phyloP scores from a whole-genome alignment of 805 yeast genomes.

The Lachancea cidri region DNA sequence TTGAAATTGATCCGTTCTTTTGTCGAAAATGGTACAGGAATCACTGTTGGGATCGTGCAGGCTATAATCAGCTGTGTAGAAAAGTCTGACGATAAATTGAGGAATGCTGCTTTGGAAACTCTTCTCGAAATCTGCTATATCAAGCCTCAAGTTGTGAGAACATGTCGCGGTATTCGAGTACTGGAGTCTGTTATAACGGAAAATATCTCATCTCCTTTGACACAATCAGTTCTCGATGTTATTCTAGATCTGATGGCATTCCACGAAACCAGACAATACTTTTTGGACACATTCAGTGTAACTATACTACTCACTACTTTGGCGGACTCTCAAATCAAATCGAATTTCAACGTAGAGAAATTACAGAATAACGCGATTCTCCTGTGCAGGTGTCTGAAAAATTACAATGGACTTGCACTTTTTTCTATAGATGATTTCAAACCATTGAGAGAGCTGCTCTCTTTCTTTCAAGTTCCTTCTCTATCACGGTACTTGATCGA shows the following conservation, averaged over 20 bases:
- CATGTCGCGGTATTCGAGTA: conserved; percentile 44
- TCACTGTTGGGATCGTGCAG: conserved; percentile 62
- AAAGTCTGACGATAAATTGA: conserved; percentile 45
- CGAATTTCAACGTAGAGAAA: conserved; percentile 46
- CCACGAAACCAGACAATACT: conserved; percentile 26
- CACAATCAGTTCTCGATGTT: conserved; percentile 26
- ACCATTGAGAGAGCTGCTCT: conserved; percentile 52
- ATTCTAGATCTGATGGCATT: conserved; percentile 26
- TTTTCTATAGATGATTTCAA: conserved; percentile 52
- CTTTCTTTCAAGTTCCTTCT: conserved; percentile 55
- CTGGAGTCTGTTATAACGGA: conserved; percentile 31
- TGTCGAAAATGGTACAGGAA: conserved; percentile 50
- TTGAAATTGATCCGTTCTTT: conserved; percentile 63
- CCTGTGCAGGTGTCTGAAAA: conserved; percentile 55
- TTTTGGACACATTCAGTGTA: conserved; percentile 56
- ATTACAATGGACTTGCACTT: conserved; percentile 72
- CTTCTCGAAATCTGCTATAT: conserved; percentile 49
- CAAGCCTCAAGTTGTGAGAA: conserved; percentile 39
- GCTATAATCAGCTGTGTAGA: conserved; percentile 64
- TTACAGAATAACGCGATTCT: conserved; percentile 58
- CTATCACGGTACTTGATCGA: conserved; percentile 64
- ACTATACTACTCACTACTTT: conserved; percentile 62
- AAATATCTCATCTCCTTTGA: conserved; percentile 22
- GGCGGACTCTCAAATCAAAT: conserved; percentile 52
- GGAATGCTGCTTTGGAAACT: conserved; percentile 50